Conservation (phyloP, 257 asterid genomes). For the Solanum ossicruentum region DNA sequence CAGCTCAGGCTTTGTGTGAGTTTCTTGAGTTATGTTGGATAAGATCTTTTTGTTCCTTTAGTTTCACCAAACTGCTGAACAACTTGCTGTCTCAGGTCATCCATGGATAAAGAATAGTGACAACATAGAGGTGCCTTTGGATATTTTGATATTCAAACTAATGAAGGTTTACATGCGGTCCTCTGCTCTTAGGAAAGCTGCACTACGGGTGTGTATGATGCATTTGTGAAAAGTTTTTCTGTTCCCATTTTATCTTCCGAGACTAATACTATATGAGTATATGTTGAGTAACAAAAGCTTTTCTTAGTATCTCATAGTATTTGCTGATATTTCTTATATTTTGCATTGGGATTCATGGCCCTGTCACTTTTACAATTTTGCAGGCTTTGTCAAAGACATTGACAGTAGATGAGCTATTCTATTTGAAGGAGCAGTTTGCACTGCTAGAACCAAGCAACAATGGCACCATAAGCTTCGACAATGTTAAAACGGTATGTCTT, state of each 20-base stretch:
- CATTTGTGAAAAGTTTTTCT: neutral
- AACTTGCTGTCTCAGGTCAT: conserved; percentile 57
- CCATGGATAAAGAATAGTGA: conserved; percentile 66
- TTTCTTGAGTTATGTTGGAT: neutral
- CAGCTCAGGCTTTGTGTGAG: conserved; percentile 92
- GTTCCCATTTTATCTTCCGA: neutral
- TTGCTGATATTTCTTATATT: neutral
- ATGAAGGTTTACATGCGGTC: conserved; percentile 90
- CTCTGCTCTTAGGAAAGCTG: conserved; percentile 92
- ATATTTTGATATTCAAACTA: conserved; percentile 62
- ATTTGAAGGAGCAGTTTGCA: conserved; percentile 40
- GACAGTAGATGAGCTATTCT: conserved; percentile 34
- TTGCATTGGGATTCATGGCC: neutral
- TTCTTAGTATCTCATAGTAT: neutral
- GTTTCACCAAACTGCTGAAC: neutral
- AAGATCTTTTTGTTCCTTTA: neutral
- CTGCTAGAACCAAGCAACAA: conserved; percentile 38
- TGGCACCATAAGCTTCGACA: conserved; percentile 36
- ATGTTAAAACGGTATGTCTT: conserved; percentile 26
- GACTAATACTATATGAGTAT: neutral
- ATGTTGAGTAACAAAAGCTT: neutral
- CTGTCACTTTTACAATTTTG: neutral
- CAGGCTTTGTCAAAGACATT: conserved; percentile 47
- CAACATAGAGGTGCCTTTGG: conserved; percentile 58
- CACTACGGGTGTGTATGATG: conserved; percentile 45